A percentile compares a stretch with the other conserved stretches of the same genome.
These are phyloP conservation scores for Podila horticola DNA, from an alignment of 192 early-diverging fungal species.

Conservation along the genomic window DNA sequence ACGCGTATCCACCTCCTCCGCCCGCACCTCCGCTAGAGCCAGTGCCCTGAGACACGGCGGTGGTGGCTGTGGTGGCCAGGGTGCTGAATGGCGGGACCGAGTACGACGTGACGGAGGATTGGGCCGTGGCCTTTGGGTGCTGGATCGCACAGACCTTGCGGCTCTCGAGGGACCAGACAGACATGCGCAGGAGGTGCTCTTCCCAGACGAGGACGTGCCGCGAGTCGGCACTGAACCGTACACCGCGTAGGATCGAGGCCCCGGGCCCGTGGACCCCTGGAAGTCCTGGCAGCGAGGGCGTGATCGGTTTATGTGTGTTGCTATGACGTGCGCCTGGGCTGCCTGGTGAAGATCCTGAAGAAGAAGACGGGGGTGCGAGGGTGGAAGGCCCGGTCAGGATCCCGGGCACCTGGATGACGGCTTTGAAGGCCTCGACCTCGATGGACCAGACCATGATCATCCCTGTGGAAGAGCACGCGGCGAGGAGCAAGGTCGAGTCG, in stretches of 20 bases:
- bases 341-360: not conserved
- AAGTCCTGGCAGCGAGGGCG: not conserved
- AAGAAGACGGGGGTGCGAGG: not conserved
- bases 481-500: constrained; percentile 68
- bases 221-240: constrained; percentile 46
- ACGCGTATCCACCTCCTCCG: constrained; percentile 4
- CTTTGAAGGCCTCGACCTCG: constrained; percentile 55
- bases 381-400: not conserved
- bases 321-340: not conserved
- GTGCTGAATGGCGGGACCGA: constrained; percentile 42
- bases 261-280: constrained; percentile 4
- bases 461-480: constrained; percentile 57
- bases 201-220: constrained; percentile 51
- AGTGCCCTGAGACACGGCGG: constrained; percentile 8
- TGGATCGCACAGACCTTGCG: constrained; percentile 14
- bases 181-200: constrained; percentile 25
- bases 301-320: not conserved
- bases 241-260: constrained; percentile 21
- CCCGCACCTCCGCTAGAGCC: not conserved
- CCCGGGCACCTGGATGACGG: constrained; percentile 33
- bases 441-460: constrained; percentile 68
- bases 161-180: constrained; percentile 45
- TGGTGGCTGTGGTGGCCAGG: constrained; percentile 34
- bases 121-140: constrained; percentile 29
- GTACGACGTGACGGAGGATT: constrained; percentile 22